These are phyloP conservation scores for Dioscorea zingiberensis DNA, from an alignment of 106 monocot species.

Conservation along the genomic window DNA sequence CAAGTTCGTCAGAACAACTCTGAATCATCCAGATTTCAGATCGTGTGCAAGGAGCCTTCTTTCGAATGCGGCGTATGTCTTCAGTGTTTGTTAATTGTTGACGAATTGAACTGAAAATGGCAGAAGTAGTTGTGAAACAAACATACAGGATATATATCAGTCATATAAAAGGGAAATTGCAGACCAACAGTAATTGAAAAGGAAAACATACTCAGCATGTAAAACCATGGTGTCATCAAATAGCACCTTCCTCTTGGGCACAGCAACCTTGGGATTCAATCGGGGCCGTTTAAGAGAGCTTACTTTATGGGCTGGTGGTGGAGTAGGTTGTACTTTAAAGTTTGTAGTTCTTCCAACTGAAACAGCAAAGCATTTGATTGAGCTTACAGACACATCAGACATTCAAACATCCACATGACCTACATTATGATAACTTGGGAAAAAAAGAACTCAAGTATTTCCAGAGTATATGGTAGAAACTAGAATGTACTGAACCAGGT, in stretches of 20 bases:
- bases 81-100: slow-evolving; percentile 92
- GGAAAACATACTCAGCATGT: slow-evolving; percentile 86
- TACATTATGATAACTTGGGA: neutral
- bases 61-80: slow-evolving; percentile 86
- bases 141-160: neutral
- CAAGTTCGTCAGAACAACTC: slow-evolving; percentile 67
- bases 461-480: neutral
- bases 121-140: neutral
- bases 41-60: slow-evolving; percentile 91
- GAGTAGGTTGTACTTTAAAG: slow-evolving; percentile 43
- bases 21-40: slow-evolving; percentile 92
- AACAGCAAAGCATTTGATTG: slow-evolving; percentile 6
- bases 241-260: slow-evolving; percentile 70
- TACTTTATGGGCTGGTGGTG: slow-evolving; percentile 32
- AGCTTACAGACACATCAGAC: neutral
- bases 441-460: neutral
- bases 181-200: neutral
- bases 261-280: slow-evolving; percentile 26
- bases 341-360: slow-evolving; percentile 63
- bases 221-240: slow-evolving; percentile 92
- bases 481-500: neutral
- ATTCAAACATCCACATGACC: neutral
- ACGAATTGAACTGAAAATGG: slow-evolving; percentile 59
- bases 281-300: slow-evolving; percentile 62
- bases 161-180: neutral